Base-by-base conservation (phyloP, 1,284 basidiomycete genomes). In the Rhodotorula sp. region DNA sequence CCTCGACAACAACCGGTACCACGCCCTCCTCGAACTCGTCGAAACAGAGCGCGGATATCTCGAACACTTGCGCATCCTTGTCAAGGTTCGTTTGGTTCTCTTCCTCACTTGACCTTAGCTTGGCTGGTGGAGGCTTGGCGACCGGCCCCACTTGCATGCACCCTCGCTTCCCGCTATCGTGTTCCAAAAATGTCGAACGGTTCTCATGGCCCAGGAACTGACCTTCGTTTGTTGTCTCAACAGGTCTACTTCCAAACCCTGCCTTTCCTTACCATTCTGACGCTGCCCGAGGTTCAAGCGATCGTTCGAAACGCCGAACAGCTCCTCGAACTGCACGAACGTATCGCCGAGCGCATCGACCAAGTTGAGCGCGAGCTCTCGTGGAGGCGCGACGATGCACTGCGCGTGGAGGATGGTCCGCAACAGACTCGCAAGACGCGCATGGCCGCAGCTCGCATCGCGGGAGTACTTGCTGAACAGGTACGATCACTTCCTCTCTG, bases 1-100 rank as follows among this genome's bases (percentile, higher is more conserved):
- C 43, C 43, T 21, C 28, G 66, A 68, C 58, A 68, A 70, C 60
- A 71, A 71, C 58, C 69, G 70, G 18, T 87, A 85, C 72, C 87
- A 92, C 75, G 89, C 89, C 3, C 84, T 93, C 68, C 83, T 86
- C 77, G 93, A 97, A 81, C 84, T 97, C 48, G 84, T 95, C 48
- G 85, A 87, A 71, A 94, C 92, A 0, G 93, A 97, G 82, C 84
- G 88, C 26, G 87, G 87, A 10, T 97, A 95, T 79, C 84, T 93
- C 19, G 81, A 85, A 64, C 91, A 93, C 80, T 81, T 97, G 74
- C 86, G 87, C 68, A 85, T 86, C 19, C 85, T 97, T 56, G 89
- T 93, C 59, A 86, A 85, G 75, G 91, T 91, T 79, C 76, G 86
- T 80, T 60, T 19, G 3, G 3, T 55, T 55, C 31, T 26, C 48